These are phyloP conservation scores for Pulveroboletus sp. DNA, from an alignment of 768 basidiomycete species.

Conservation along the genomic window DNA sequence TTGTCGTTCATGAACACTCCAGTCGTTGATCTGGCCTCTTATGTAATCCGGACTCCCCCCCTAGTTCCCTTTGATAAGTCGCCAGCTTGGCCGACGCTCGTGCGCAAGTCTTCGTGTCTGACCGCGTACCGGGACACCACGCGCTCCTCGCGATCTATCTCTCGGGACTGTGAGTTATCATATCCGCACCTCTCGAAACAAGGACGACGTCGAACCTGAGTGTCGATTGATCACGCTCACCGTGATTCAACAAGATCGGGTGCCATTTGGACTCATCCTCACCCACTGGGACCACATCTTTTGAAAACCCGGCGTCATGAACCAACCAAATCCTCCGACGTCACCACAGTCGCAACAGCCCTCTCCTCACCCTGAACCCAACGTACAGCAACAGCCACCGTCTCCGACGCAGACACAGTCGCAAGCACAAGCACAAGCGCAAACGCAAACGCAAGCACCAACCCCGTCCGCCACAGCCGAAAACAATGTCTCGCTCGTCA, in stretches of 20 bases:
- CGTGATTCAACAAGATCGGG: neutral
- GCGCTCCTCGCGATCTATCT: conserved; percentile 1
- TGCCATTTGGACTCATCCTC: no score
- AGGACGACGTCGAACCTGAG: neutral
- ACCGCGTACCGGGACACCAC: neutral
- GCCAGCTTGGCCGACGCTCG: neutral
- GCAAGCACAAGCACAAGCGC: conserved; percentile 3
- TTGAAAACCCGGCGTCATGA: conserved; percentile 15
- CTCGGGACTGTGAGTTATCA: conserved; percentile 6
- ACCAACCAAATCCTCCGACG: conserved; percentile 22
- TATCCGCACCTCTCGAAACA: neutral
- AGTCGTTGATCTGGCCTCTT: no score
- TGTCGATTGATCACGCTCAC: neutral
- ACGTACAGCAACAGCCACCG: conserved; percentile 10
- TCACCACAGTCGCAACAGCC: conserved; percentile 19
- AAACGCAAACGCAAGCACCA: conserved; percentile 7
- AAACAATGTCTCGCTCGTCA: conserved; percentile 31
- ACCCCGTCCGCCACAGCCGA: conserved; percentile 2
- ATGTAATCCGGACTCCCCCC: neutral
- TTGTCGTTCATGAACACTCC: no score
- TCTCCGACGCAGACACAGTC: conserved; percentile 6
- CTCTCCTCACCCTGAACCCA: conserved; percentile 12
- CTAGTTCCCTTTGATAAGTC: neutral
- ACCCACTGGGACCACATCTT: neutral
- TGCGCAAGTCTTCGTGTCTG: conserved; percentile 1